phyloP scores from a whole-genome alignment of 805 yeast genomes.

The Novakomyces olei region DNA sequence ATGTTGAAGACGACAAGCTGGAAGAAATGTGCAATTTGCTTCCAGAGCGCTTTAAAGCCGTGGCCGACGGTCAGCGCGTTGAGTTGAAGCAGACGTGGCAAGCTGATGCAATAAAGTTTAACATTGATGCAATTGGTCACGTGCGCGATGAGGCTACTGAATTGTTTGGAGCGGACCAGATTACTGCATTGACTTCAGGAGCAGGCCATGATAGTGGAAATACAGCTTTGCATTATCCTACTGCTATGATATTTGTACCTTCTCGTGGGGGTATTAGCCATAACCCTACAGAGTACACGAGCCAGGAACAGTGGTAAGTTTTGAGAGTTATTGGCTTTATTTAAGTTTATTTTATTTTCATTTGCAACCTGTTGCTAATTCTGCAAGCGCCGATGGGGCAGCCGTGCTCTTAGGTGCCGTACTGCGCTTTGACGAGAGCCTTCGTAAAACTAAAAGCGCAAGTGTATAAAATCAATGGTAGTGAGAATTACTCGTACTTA shows the following conservation, averaged over 20 bases:
- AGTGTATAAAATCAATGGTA: no score
- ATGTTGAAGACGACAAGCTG: constrained; percentile 25
- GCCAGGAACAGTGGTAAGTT: constrained; percentile 43
- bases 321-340: no score
- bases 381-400: constrained; percentile 41
- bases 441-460: no score
- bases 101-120: constrained; percentile 3
- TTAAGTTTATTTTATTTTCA: no score
- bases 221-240: constrained; percentile 34
- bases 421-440: constrained; percentile 17
- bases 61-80: constrained; percentile 21
- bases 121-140: constrained; percentile 35
- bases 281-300: constrained; percentile 41
- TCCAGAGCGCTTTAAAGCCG: constrained; percentile 15
- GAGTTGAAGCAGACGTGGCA: neutral
- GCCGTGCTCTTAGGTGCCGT: constrained; percentile 32
- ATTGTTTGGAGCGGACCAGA: constrained; percentile 30
- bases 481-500: no score
- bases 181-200: constrained; percentile 36
- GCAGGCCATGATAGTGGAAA: constrained; percentile 59
- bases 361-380: no score
- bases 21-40: constrained; percentile 18
- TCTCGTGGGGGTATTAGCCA: constrained; percentile 45
- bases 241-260: constrained; percentile 57
- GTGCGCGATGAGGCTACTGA: constrained; percentile 28